A percentile compares a stretch with the other conserved stretches of the same genome.
Conservation (phyloP, 768 basidiomycete genomes). For the Amanita exitialis region DNA sequence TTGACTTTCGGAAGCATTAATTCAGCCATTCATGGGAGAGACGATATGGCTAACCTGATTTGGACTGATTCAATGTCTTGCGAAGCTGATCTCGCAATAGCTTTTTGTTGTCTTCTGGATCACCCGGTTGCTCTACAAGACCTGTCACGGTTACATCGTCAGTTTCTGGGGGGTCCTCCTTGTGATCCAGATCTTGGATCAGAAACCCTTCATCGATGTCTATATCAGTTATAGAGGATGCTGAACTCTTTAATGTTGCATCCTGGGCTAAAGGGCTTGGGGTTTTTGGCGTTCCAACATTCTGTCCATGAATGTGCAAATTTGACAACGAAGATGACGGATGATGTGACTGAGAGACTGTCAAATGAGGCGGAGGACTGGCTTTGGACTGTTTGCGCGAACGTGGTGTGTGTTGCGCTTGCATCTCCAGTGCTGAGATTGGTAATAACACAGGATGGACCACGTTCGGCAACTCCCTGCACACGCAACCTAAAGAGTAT, state of each 20-base stretch:
- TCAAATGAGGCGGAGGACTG: slow-evolving; percentile 34
- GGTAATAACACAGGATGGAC: too few species aligned
- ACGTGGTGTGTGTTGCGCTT: slow-evolving; percentile 4
- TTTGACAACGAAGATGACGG: slow-evolving; percentile 48
- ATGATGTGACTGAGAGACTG: slow-evolving; percentile 38
- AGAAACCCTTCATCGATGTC: slow-evolving; percentile 62
- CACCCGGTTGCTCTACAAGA: slow-evolving; percentile 27
- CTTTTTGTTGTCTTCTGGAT: slow-evolving; percentile 53
- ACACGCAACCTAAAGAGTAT: too few species aligned
- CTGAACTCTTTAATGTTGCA: slow-evolving; percentile 41
- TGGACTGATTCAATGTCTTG: slow-evolving; percentile 47
- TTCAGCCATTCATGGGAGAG: not conserved
- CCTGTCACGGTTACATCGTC: slow-evolving; percentile 44
- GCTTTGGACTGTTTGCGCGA: slow-evolving; percentile 6
- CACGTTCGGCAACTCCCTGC: not conserved
- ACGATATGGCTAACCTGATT: slow-evolving; percentile 29
- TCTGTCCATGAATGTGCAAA: slow-evolving; percentile 46
- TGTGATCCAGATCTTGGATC: slow-evolving; percentile 59
- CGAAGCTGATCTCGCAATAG: slow-evolving; percentile 61
- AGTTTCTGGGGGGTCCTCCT: slow-evolving; percentile 41
- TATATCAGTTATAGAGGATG: slow-evolving; percentile 62
- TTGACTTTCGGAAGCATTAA: slow-evolving; percentile 2
- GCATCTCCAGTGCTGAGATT: not conserved
- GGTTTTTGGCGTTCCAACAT: slow-evolving; percentile 19
- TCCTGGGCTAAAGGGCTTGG: slow-evolving; percentile 18